Base-by-base conservation (phyloP, 106 monocot genomes). In the Triglochin maritima region DNA sequence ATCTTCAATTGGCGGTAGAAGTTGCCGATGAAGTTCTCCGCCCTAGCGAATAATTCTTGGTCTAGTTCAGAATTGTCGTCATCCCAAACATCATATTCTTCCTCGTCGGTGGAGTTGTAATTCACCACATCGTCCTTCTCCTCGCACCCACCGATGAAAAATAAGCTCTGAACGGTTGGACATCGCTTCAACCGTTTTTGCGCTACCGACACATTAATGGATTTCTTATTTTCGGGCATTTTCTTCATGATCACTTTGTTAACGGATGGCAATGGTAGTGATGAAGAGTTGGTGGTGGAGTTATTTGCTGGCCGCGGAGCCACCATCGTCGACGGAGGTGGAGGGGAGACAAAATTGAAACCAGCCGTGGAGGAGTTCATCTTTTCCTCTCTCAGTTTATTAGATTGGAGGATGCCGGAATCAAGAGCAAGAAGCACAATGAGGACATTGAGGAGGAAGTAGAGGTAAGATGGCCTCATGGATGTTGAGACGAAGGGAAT, bases 1-100 rank as follows among this genome's bases (percentile, higher is more conserved):
- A 92, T 87, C 85, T 85, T 85, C 55, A 92, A 77, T 70, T 92
- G 92, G 63, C 72, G 76, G 75, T 92, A 83, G 71, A 92, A 92
- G 77, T 85, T 83, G 17, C 72, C 81, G 59, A 88, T 92, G 78
- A 92, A 85, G 53, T 29, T 65, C 79, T 92, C 92, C 0, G 92
- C 79, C 69, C 78, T 92, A 4, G 69, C 6, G 54, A 83, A 88
- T 53, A 88, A 60, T 79, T 92, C 85, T 11, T 92, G 81, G 10
- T 66, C 74, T 16, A 61, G 67, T 50, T 56, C 67, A 0, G 48
- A 5, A 48, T 13, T 5, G 43, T 47, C 48, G 48, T 48, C 47
- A 16, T 13, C 14, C 12, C 41, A 7, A n/a, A 48, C 64, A 7
- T 64, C 64, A 13, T 29, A 0, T 29, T 29, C 29, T 29, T 29